Evolutionary conservation across 495 filamentous ascomycete genomes (phyloP), one percentile per base, ranked within the genome.

Genomic region (Trichoderma gamsii): DNA sequence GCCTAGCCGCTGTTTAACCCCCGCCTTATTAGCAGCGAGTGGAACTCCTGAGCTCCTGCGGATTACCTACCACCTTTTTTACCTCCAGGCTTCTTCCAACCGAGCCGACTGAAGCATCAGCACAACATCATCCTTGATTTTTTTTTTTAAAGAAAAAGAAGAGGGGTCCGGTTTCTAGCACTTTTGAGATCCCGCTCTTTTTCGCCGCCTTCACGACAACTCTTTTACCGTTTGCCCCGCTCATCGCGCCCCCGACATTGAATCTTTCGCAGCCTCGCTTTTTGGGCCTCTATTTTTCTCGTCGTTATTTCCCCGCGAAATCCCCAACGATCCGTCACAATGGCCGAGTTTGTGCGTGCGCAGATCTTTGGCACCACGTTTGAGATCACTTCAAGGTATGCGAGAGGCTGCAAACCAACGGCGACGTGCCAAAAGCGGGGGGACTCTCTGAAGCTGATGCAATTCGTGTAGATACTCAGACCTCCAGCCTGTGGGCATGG

Each of bases 301-400:
- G 32, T 38, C 64, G 67, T 68, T 35, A 52, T 61, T 41, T 23
- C 61, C 27, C 64, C 66, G 65, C 65, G 51, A 25, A 66, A n/a
- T n/a, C 27, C 38, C 32, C 44, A 66, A 67, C 67, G 65, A 73
- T 64, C 69, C 69, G 56, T 70, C 66, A 73, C 71, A 71, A 97
- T 97, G 93, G 93, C 93, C 76, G 95, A 98, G 88, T 99, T 99
- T 82, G 92, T 98, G 73, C 91, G 95, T 78, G 93, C 95, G 75
- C 92, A 97, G 87, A 98, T 99, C 78, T 99, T 99, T 76, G 96
- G 95, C 78, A 98, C 96, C 65, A 97, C 95, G 71, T 99, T 99
- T 75, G 95, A 99, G 86, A 99, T 99, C 81, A 99, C 95, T 70
- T 97, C 94, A 84, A 89, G 95, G 93, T 97, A 86, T 73, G 81